phyloP scores from a whole-genome alignment of 768 basidiomycete species.

The Lentinula sp. region DNA sequence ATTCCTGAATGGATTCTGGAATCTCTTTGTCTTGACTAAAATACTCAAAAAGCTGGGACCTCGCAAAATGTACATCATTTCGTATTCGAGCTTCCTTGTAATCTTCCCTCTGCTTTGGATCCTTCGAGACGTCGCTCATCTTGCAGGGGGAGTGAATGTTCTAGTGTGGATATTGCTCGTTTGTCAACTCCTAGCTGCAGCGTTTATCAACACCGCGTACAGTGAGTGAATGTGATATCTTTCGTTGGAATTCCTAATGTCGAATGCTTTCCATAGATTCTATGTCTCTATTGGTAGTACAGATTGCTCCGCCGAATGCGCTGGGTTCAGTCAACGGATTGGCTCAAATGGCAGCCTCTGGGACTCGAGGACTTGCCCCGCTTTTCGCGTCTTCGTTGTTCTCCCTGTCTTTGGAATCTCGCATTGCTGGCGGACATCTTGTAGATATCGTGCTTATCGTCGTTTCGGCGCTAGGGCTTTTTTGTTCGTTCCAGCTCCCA shows the following conservation, averaged over 20 bases:
- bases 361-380: slow-evolving; percentile 46
- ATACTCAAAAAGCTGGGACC: slow-evolving; percentile 50
- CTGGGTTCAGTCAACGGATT: slow-evolving; percentile 51
- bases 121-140: slow-evolving; percentile 18
- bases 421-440: slow-evolving; percentile 37
- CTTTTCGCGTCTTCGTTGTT: slow-evolving; percentile 53
- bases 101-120: slow-evolving; percentile 12
- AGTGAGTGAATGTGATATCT: slow-evolving; percentile 20
- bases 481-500: background rate
- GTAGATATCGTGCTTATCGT: slow-evolving; percentile 26
- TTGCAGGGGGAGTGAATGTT: slow-evolving; percentile 26
- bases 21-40: slow-evolving; percentile 45
- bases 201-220: slow-evolving; percentile 25
- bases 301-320: slow-evolving; percentile 31
- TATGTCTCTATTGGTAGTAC: slow-evolving; percentile 39
- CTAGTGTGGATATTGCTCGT: slow-evolving; percentile 23
- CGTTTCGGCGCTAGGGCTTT: background rate
- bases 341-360: slow-evolving; percentile 45
- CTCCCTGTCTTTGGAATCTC: slow-evolving; percentile 39
- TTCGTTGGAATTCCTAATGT: background rate
- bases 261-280: slow-evolving; percentile 27
- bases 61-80: slow-evolving; percentile 38
- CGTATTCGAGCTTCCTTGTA: slow-evolving; percentile 20
- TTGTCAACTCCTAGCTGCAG: slow-evolving; percentile 23
- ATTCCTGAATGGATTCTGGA: slow-evolving; percentile 46